Evolutionary conservation across 2,329 filamentous ascomycete genomes (phyloP).

Genomic region (Pseudocercospora cruenta): DNA sequence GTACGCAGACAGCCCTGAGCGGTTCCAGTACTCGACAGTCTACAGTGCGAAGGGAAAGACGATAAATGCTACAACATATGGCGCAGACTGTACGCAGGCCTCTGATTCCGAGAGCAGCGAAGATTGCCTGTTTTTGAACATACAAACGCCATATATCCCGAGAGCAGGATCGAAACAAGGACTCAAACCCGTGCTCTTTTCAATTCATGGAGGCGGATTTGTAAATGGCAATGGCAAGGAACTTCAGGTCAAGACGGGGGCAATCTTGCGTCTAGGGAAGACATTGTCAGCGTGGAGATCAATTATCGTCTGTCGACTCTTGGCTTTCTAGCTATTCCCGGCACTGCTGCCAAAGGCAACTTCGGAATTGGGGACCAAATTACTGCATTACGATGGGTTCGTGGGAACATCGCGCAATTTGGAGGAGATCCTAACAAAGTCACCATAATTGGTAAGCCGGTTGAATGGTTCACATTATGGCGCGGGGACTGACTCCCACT

Average conservation of each 20-base stretch:
- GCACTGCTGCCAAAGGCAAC: conserved; percentile 60
- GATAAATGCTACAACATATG: conserved; percentile 52
- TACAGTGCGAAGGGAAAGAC: conserved; percentile 52
- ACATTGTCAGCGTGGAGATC: conserved; percentile 62
- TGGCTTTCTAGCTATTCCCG: conserved; percentile 61
- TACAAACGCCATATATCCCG: conserved; percentile 51
- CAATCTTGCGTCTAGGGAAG: conserved; percentile 59
- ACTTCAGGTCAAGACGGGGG: conserved; percentile 53
- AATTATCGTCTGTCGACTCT: conserved; percentile 64
- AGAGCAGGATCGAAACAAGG: conserved; percentile 44
- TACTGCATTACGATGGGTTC: conserved; percentile 54
- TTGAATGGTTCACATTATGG: not conserved
- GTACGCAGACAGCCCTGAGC: conserved; percentile 47
- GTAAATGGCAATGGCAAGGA: conserved; percentile 49
- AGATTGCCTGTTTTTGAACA: conserved; percentile 55
- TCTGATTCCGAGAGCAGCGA: conserved; percentile 40
- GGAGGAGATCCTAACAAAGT: conserved; percentile 51
- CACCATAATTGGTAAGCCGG: conserved; percentile 40
- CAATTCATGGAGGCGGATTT: conserved; percentile 62
- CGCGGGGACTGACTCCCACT: conserved; percentile 50
- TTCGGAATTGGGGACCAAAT: conserved; percentile 58
- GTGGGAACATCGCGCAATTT: conserved; percentile 51
- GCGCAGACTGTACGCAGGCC: conserved; percentile 48
- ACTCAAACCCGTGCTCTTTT: conserved; percentile 54
- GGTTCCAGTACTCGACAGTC: conserved; percentile 52